Evolutionary conservation across 2,329 filamentous ascomycete species (phyloP), one percentile per base, ranked within the genome.

Genomic region (Aureobasidium sp.): DNA sequence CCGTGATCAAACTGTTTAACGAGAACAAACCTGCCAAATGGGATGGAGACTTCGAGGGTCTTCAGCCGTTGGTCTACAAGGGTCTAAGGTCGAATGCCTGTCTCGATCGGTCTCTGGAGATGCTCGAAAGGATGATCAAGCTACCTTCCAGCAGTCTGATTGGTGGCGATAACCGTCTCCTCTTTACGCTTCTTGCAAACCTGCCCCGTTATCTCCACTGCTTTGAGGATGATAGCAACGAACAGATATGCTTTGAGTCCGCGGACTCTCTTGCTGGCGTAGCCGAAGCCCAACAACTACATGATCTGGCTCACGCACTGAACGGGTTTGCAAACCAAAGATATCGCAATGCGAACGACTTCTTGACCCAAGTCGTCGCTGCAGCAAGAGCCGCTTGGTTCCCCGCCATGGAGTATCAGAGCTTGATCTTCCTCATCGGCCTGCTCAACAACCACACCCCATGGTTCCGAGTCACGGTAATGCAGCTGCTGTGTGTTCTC

Each of bases 391-490:
- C 88, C 52, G 84, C 86, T 32, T 97, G 90, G 74, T 88, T 96
- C 64, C 91, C 92, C 1, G 81, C 84, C 32, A 83, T 90, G 62
- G 93, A 97, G 67, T 91, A 95, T 67, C 84, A 86, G 63, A 90
- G 90, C 78, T 76, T 99, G 11, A 90, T 91, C 0, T 97, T 96
- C 76, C 77, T 97, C 47, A 90, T 97, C 75, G 91, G 94, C 2
- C 82, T 97, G 52, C 80, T 99, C 59, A 96, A 92, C 15, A 99
- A 99, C 70, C 88, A 87, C 37, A 83, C 88, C 1, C 83, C 89
- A 3, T 97, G 91, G 90, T 89, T 97, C 73, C 95, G 96, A 72
- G 80, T 92, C 47, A 93, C 94, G 77, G 91, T 90, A 0, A 96
- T 99, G 89, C 87, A 90, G 63, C 86, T 97, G 13, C 83, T 99